Evolutionary conservation across 2,329 filamentous ascomycete genomes (phyloP).

Genomic region (Sarocladiaceae sp.): DNA sequence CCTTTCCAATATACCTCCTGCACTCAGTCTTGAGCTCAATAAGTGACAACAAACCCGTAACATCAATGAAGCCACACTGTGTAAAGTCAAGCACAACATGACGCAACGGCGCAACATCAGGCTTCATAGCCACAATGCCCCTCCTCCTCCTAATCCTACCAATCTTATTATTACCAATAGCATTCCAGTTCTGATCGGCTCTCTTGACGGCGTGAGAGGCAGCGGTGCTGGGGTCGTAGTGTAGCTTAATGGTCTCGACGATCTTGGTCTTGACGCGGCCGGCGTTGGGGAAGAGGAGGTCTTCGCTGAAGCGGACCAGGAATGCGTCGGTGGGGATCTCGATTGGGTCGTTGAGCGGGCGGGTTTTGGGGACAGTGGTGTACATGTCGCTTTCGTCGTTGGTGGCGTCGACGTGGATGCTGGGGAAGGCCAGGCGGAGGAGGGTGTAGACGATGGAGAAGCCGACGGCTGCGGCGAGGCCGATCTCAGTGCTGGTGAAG

Average conservation of each 20-base stretch:
- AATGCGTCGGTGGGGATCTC: slow-evolving; percentile 44
- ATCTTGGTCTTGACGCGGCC: slow-evolving; percentile 45
- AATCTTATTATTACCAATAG: slow-evolving; percentile 43
- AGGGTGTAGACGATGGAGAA: slow-evolving; percentile 62
- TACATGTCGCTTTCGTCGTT: slow-evolving; percentile 22
- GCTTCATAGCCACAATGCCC: slow-evolving; percentile 27
- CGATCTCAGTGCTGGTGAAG: slow-evolving; percentile 56
- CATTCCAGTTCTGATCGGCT: slow-evolving; percentile 49
- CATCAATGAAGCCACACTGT: slow-evolving; percentile 48
- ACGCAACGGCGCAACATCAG: slow-evolving; percentile 33
- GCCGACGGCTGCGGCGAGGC: slow-evolving; percentile 54
- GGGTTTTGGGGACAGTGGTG: slow-evolving; percentile 19
- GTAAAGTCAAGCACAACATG: slow-evolving; percentile 49
- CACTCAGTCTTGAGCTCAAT: slow-evolving; percentile 44
- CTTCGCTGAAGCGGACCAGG: slow-evolving; percentile 52
- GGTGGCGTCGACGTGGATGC: slow-evolving; percentile 28
- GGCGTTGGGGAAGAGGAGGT: slow-evolving; percentile 59
- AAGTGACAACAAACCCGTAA: slow-evolving; percentile 46
- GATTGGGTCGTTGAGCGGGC: slow-evolving; percentile 15
- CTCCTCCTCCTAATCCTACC: slow-evolving; percentile 36
- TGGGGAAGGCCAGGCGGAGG: slow-evolving; percentile 52
- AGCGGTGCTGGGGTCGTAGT: slow-evolving; percentile 35
- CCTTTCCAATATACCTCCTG: slow-evolving; percentile 42
- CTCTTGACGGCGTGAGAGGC: slow-evolving; percentile 32
- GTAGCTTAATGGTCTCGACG: slow-evolving; percentile 43